Evolutionary conservation across 2,329 filamentous ascomycete species (phyloP).

Genomic region (Penicillium sp.): DNA sequence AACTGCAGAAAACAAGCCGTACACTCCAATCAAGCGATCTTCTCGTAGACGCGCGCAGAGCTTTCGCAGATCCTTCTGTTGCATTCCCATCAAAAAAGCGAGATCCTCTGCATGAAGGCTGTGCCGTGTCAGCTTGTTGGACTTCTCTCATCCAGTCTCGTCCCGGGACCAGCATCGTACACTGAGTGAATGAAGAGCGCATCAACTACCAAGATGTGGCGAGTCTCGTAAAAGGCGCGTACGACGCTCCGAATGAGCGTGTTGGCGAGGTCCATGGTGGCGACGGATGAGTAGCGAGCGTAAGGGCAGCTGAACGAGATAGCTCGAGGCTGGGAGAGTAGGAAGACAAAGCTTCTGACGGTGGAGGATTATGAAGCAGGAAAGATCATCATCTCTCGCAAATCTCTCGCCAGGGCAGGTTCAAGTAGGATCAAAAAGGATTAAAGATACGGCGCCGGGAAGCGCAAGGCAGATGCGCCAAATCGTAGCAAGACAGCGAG

Average conservation of each 20-base stretch:
- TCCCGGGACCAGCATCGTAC: slow-evolving; percentile 47
- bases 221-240: slow-evolving; percentile 83
- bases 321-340: slow-evolving; percentile 4
- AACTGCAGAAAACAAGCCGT: slow-evolving; percentile 43
- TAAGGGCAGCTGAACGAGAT: background rate
- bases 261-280: slow-evolving; percentile 67
- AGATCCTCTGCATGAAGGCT: slow-evolving; percentile 85
- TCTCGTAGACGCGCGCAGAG: slow-evolving; percentile 83
- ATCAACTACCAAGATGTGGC: slow-evolving; percentile 80
- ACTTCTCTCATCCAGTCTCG: background rate
- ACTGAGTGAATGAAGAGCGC: slow-evolving; percentile 75
- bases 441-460: background rate
- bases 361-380: slow-evolving; percentile 11
- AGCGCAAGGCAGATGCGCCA: slow-evolving; percentile 2
- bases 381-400: slow-evolving; percentile 17
- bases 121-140: slow-evolving; percentile 25
- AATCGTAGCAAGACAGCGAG: slow-evolving; percentile 1
- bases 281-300: background rate
- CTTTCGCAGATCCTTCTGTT: slow-evolving; percentile 89
- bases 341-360: slow-evolving; percentile 23
- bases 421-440: background rate
- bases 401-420: background rate
- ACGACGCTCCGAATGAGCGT: slow-evolving; percentile 83
- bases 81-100: slow-evolving; percentile 82
- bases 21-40: slow-evolving; percentile 82